phyloP scores from a whole-genome alignment of 331 rosid species.

The Malus hybrid region DNA sequence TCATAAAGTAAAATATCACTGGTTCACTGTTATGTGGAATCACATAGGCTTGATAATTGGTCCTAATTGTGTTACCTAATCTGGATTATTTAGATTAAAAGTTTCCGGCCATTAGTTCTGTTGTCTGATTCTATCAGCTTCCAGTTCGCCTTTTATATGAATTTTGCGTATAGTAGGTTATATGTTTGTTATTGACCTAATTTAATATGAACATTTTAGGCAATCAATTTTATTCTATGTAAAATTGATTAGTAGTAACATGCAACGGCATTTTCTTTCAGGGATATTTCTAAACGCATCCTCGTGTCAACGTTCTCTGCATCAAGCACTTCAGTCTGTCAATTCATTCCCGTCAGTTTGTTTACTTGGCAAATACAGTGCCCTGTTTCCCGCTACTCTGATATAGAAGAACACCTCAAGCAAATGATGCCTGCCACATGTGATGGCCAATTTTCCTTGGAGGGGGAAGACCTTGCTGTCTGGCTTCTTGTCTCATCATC shows the following conservation, averaged over 20 bases:
- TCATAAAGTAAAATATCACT: neutral
- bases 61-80: neutral
- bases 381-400: constrained; percentile 26
- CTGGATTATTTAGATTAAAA: neutral
- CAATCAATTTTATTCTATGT: neutral
- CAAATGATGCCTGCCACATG: constrained; percentile 44
- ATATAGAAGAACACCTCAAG: constrained; percentile 35
- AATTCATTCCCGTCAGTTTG: constrained; percentile 61
- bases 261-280: constrained; percentile 17
- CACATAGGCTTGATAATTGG: neutral
- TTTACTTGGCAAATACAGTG: constrained; percentile 37
- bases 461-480: constrained; percentile 49
- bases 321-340: constrained; percentile 37
- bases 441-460: constrained; percentile 26
- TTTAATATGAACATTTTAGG: neutral
- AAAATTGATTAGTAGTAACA: neutral
- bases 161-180: neutral
- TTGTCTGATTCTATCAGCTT: neutral
- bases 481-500: constrained; percentile 64
- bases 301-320: constrained; percentile 55
- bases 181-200: neutral
- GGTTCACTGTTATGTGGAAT: neutral
- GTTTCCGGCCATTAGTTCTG: neutral
- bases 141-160: neutral
- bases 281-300: constrained; percentile 63